Evolutionary conservation across 208 protist genomes (phyloP).

Genomic region (Acanthamoeba quina): DNA sequence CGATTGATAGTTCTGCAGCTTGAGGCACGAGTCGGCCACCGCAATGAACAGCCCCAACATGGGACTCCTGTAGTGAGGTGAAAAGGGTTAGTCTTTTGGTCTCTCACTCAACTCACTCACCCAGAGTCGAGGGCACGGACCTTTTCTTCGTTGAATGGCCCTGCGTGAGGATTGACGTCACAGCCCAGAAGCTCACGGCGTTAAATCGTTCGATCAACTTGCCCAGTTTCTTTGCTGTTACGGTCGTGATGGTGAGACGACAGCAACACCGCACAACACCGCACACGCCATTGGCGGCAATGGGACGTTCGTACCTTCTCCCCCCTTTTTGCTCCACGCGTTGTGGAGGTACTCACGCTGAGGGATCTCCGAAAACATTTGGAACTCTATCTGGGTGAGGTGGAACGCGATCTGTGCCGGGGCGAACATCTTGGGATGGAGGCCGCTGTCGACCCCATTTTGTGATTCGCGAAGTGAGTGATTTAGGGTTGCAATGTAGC

Average conservation of each 20-base stretch:
- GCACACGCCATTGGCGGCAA: background rate
- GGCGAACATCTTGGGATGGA: slow-evolving; percentile 23
- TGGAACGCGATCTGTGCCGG: slow-evolving; percentile 12
- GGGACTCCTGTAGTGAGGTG: background rate
- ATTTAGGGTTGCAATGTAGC: background rate
- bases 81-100: background rate
- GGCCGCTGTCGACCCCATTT: background rate
- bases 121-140: background rate
- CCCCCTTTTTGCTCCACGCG: slow-evolving; percentile 65
- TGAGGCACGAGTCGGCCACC: slow-evolving; percentile 46
- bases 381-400: slow-evolving; percentile 32
- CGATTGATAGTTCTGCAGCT: slow-evolving; percentile 70
- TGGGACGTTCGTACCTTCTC: background rate
- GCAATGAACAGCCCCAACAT: slow-evolving; percentile 54
- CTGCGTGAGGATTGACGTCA: slow-evolving; percentile 65
- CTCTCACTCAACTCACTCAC: background rate
- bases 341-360: slow-evolving; percentile 63
- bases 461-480: background rate
- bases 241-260: background rate
- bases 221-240: slow-evolving; percentile 49
- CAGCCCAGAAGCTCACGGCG: slow-evolving; percentile 66
- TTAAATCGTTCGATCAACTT: slow-evolving; percentile 71
- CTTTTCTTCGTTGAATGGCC: slow-evolving; percentile 53
- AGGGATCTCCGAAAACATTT: slow-evolving; percentile 18
- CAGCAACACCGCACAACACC: background rate